A percentile compares a stretch with the other conserved stretches of the same genome.
These are phyloP conservation scores for Francoa sonchifolia DNA, from an alignment of 441 rosid genomes.

Conservation along the genomic window DNA sequence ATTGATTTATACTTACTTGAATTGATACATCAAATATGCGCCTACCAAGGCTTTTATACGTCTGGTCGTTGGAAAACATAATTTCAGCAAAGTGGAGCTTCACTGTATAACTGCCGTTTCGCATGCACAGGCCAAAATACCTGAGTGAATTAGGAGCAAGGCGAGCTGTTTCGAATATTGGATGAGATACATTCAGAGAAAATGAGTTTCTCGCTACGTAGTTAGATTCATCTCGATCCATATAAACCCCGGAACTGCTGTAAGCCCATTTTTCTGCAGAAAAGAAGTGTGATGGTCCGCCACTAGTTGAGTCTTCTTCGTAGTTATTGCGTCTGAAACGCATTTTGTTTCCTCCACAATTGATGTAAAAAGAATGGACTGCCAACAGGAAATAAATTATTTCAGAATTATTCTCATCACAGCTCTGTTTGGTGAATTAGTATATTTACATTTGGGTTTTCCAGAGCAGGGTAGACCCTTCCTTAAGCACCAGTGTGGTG, in stretches of 20 bases:
- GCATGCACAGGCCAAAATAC: slow-evolving; percentile 67
- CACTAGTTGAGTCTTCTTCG: slow-evolving; percentile 23
- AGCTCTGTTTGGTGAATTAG: neutral
- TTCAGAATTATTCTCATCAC: too few species aligned
- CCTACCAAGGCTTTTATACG: slow-evolving; percentile 45
- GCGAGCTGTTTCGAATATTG: slow-evolving; percentile 46
- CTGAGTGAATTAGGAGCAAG: slow-evolving; percentile 60
- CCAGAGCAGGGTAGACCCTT: slow-evolving; percentile 43
- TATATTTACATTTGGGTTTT: slow-evolving; percentile 32
- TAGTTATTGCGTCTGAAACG: slow-evolving; percentile 19
- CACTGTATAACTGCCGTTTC: slow-evolving; percentile 44
- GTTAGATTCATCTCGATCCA: neutral
- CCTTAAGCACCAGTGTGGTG: slow-evolving; percentile 48
- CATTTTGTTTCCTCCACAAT: slow-evolving; percentile 47
- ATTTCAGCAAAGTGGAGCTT: slow-evolving; percentile 84
- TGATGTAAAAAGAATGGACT: slow-evolving; percentile 63
- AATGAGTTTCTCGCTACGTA: slow-evolving; percentile 17
- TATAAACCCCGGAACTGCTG: slow-evolving; percentile 50
- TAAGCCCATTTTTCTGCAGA: slow-evolving; percentile 43
- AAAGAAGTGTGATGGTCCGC: slow-evolving; percentile 29
- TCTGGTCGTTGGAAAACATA: slow-evolving; percentile 32
- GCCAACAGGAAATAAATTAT: slow-evolving; percentile 5
- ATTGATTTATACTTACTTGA: slow-evolving; percentile 37
- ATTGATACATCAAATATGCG: slow-evolving; percentile 64
- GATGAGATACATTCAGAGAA: slow-evolving; percentile 16